Evolutionary conservation across 768 basidiomycete genomes (phyloP), one percentile per base, ranked within the genome.

Genomic region (Lactarius tabidus): DNA sequence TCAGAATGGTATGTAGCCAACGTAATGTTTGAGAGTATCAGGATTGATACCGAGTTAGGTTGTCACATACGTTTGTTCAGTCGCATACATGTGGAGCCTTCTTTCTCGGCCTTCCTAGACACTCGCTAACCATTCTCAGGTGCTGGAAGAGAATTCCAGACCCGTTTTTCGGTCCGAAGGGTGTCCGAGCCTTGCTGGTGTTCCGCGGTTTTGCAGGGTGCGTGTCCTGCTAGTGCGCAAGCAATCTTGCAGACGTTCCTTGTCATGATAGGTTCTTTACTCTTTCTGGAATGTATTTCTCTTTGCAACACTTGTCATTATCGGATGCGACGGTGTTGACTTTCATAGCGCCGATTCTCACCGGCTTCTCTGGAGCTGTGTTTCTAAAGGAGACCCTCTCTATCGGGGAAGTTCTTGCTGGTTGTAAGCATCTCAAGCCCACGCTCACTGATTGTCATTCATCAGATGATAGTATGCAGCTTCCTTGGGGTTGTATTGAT

Each of bases 401-500:
- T 28, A 8, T 52, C 15, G 14, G 48, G 8, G 23, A 52, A 28
- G 23, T 9, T 12, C 26, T 52, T 8, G n/a, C 48, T 15, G 48
- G n/a, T 3, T 28, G 23, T 52, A 28, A 52, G 28, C 14, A 52
- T 12, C 23, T 28, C 23, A 12, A 15, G 18, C 54, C 10, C 3
- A 10, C n/a, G 15, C 48, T 12, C 28, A 23, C 28, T 28, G 28
- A 23, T 28, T 28, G n/a, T 6, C 6, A 52, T 23, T 52, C 48
- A 52, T 26, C 10, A 14, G 26, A 28, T 28, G 12, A 12, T 28
- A 52, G 48, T 52, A 14, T 51, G 23, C 23, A 51, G 48, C 12
- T 28, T 28, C n/a, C 14, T 51, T 3, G 26, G 26, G 7, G 48
- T 51, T 10, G n/a, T 51, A 51, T 28, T 51, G 2, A 92, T 97